Conservation (phyloP, 306 rosid species). For the Castanea crenata region DNA sequence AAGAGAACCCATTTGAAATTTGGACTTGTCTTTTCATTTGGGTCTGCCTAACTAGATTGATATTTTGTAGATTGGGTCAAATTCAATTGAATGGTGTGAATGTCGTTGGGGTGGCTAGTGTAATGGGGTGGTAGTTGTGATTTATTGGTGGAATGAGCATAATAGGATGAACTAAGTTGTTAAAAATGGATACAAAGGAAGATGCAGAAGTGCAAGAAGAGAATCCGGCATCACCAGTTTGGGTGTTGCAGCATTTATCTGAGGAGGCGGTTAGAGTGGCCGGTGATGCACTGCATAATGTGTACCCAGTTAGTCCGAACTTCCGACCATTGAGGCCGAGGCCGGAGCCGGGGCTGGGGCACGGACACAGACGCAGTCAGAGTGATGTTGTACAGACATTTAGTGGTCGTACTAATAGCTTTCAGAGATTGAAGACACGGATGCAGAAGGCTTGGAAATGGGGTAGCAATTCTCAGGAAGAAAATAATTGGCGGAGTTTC, state of each 20-base stretch:
- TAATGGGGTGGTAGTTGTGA: constrained; percentile 16
- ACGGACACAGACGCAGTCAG: constrained; percentile 60
- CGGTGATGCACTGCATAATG: constrained; percentile 54
- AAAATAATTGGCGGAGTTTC: constrained; percentile 29
- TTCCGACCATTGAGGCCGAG: constrained; percentile 32
- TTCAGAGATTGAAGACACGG: constrained; percentile 61
- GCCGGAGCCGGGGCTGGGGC: constrained; percentile 11
- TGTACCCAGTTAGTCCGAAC: constrained; percentile 39
- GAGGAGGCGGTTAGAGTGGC: constrained; percentile 64
- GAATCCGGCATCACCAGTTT: constrained; percentile 38
- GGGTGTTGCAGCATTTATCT: constrained; percentile 62
- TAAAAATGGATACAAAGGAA: constrained; percentile 56
- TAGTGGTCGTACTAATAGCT: constrained; percentile 49
- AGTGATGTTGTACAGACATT: constrained; percentile 51
- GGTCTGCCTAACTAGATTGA: constrained; percentile 19
- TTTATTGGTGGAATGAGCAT: constrained; percentile 31
- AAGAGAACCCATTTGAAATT: constrained; percentile 15
- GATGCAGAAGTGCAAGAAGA: constrained; percentile 52
- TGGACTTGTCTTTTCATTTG: constrained; percentile 18
- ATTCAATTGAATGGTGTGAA: constrained; percentile 28
- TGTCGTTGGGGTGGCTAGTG: constrained; percentile 14
- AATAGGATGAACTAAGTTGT: constrained; percentile 41
- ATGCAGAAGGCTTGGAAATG: constrained; percentile 73
- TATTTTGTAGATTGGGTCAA: constrained; percentile 15
- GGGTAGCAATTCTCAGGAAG: constrained; percentile 51